Base-by-base conservation (phyloP, 495 filamentous ascomycete genomes). In the Staphylotrichum longicolle region DNA sequence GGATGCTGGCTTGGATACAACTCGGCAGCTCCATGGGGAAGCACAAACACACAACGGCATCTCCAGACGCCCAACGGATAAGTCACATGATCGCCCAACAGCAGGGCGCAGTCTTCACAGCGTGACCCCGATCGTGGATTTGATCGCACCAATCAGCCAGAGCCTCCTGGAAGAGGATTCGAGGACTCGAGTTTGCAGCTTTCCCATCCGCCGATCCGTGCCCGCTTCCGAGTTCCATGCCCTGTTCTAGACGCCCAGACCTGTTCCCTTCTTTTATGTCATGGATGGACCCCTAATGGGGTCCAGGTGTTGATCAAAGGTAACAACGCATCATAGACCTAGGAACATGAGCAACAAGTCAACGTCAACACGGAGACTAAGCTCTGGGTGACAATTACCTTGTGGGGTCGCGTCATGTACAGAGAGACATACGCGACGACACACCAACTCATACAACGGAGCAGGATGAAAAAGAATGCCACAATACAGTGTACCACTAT, bases 281-380 rank as follows among this genome's bases (percentile, higher is more conserved):
- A 58, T 58, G 3, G 35, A 50, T 42, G 46, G 46, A 27, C 35
- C 34, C 20, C 10, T n/a, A 15, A 42, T 12, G 46, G 46, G 14
- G 30, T 3, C 14, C 10, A 0, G 7, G 3, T 27, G 55, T 14
- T 39, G 44, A 57, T 57, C 55, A 49, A 33, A 2, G 11, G 46
- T 20, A 41, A 11, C 46, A 42, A 48, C 57, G 7, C 47, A 51
- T 51, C 56, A 58, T 50, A 37, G 37, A 44, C 20, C 20, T 27
- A 27, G 20, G 20, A 27, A 27, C 20, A 27, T 27, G 20, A 27
- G 20, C 20, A 27, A 27, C 20, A 27, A 27, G 20, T 27, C 20
- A 27, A 27, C 20, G 20, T 27, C 20, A 1, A 27, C 20, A 27
- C 20, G 20, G 20, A 27, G 20, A 27, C 20, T 27, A 27, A 27